These are phyloP conservation scores for Erodium texanum DNA, from an alignment of 441 rosid genomes.

Conservation along the genomic window DNA sequence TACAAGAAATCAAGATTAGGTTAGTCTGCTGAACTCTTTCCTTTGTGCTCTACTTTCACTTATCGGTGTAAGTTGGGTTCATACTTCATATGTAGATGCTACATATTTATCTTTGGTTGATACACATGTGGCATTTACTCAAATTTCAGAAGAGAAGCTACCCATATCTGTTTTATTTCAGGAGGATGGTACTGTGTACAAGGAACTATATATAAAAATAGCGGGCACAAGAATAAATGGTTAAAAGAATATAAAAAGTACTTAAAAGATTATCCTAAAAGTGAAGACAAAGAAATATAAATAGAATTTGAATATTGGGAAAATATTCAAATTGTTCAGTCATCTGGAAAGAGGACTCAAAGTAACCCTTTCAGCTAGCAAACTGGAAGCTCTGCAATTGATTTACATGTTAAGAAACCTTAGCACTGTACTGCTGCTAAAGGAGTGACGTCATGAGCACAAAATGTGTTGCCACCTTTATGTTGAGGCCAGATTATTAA, in stretches of 20 bases:
- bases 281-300: too few species aligned
- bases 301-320: too few species aligned
- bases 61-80: background rate
- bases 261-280: too few species aligned
- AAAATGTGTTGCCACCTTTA: background rate
- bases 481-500: background rate
- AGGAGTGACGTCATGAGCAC: background rate
- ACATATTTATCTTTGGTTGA: background rate
- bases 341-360: too few species aligned
- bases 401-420: too few species aligned
- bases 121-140: too few species aligned
- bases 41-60: background rate
- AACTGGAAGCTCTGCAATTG: too few species aligned
- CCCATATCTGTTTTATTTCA: background rate
- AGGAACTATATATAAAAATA: background rate
- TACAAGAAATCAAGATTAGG: slow-evolving; percentile 62
- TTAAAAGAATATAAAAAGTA: too few species aligned
- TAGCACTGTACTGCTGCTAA: background rate
- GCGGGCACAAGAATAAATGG: background rate
- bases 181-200: background rate
- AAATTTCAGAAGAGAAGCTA: background rate
- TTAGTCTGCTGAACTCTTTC: slow-evolving; percentile 13
- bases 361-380: too few species aligned
- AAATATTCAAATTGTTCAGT: too few species aligned
- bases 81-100: background rate